Base-by-base conservation (phyloP, 176 grass and related monocot species). In the Aegilops umbellulata region DNA sequence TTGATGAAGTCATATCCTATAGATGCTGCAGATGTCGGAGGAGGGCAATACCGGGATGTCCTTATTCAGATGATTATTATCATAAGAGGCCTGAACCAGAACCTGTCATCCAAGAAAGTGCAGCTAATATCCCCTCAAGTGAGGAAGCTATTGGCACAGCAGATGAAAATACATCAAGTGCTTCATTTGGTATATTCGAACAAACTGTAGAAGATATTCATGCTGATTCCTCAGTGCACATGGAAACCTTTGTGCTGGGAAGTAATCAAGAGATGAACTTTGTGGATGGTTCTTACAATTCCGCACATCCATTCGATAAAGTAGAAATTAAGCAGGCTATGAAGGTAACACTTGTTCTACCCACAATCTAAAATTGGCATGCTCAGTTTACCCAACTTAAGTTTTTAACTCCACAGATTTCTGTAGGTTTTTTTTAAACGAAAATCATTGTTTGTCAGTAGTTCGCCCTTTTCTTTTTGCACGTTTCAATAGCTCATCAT, bases 11-110 rank as follows among this genome's bases (percentile, higher is more conserved):
- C 76, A n/a, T 92, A 63, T 83, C 87, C 20, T 95, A 90, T 75
- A 88, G 89, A 80, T 95, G 88, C 53, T 87, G 90, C 60, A 92
- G 89, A 86, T 92, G 93, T 79, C 73, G 87, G 58, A 89, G 93
- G 76, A 79, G 91, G 87, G 72, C 83, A 12, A 70, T 87, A 77
- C 83, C 86, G 2, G 90, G 80, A 79, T 92, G 93, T 64, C 93
- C 93, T 79, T 80, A 84, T 86, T 51, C 29, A 13, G 72, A 92
- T 31, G 73, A 55, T 84, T 85, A 41, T 69, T 72, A 60, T 61
- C 25, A 15, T 65, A 91, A 87, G 53, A 60, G 61, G 78, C 19
- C 76, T 83, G 36, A 87, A 92, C 65, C 83, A 88, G 39, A 90
- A 92, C 25, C 85, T 67, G 68, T 90, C 82, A 70, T 76, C 80